Evolutionary conservation across 2,329 filamentous ascomycete species (phyloP), one percentile per base, ranked within the genome.

Genomic region (Neoarthrinium moseri): DNA sequence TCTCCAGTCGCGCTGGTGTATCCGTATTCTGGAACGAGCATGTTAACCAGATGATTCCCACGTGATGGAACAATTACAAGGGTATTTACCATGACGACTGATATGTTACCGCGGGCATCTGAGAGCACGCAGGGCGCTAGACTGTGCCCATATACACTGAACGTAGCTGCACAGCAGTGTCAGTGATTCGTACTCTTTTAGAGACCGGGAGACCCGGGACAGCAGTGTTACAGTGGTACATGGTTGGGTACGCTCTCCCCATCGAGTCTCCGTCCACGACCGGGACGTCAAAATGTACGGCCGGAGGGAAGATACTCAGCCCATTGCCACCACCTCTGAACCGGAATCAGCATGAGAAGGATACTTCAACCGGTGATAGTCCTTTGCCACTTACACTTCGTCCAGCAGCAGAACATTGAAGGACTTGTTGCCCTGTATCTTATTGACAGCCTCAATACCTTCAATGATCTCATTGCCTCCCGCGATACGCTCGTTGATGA

Each of bases 191-290:
- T 22, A 3, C 4, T n/a, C 3, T 7, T 8, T 11, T 5, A 11
- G 2, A 24, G 21, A 5, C 1, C 11, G 12, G 5, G 12, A 7
- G 5, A 15, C 11, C n/a, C n/a, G n/a, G n/a, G 22, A 39, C 26
- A 4, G 15, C 24, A 1, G n/a, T 4, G 26, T 43, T 22, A 43
- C 40, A 26, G n/a, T 43, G 40, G 29, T 43, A 43, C 40, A 43
- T 43, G 17, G 27, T 43, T 10, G 26, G 29, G 15, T 43, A 43
- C 8, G 40, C 40, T 33, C 40, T 32, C 22, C 40, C 40, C 40
- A 43, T 43, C 13, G 40, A 26, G 17, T 43, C 40, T 4, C 40
- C 40, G 15, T 43, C 40, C n/a, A 43, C 30, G 5, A 43, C 17
- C 6, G 38, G 38, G 4, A 41, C 26, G 17, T 41, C 26, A 22